phyloP scores from a whole-genome alignment of 495 filamentous ascomycete genomes.

The Talaromyces borbonicus region DNA sequence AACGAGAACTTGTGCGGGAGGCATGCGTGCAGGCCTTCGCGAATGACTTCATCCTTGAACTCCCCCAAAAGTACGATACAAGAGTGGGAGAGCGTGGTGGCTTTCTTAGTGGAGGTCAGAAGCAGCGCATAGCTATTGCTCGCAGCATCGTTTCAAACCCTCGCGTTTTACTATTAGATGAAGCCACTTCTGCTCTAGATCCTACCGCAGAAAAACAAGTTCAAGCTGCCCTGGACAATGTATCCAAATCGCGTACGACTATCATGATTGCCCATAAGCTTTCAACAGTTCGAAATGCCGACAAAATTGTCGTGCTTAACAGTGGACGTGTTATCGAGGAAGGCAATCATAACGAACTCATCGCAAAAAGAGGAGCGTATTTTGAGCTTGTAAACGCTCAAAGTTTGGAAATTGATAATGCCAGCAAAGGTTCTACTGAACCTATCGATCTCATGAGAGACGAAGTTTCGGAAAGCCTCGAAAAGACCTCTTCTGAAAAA shows the following conservation, averaged over 20 bases:
- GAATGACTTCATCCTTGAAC: slow-evolving; percentile 20
- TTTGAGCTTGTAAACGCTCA: slow-evolving; percentile 29
- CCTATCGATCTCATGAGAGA: background rate
- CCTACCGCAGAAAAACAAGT: slow-evolving; percentile 35
- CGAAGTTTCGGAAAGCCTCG: too few species aligned
- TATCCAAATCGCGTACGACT: slow-evolving; percentile 29
- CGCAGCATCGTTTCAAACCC: slow-evolving; percentile 76
- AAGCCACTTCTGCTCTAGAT: slow-evolving; percentile 44
- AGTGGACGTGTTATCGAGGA: slow-evolving; percentile 38
- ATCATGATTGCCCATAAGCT: slow-evolving; percentile 48
- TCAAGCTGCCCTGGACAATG: slow-evolving; percentile 34
- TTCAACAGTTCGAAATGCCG: slow-evolving; percentile 43
- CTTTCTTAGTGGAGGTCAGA: slow-evolving; percentile 36
- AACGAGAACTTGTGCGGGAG: slow-evolving; percentile 13
- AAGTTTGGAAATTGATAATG: slow-evolving; percentile 11
- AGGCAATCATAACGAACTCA: slow-evolving; percentile 36
- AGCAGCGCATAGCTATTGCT: slow-evolving; percentile 58
- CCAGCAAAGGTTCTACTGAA: background rate
- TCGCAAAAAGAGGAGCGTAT: slow-evolving; percentile 36
- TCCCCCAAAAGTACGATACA: slow-evolving; percentile 27
- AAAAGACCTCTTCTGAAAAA: too few species aligned
- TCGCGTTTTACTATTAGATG: slow-evolving; percentile 61
- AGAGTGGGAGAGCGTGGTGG: slow-evolving; percentile 25
- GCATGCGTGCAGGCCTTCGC: slow-evolving; percentile 18
- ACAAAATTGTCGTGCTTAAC: slow-evolving; percentile 43